Base-by-base conservation (phyloP, 441 rosid species). In the Flueggea neowawraea region DNA sequence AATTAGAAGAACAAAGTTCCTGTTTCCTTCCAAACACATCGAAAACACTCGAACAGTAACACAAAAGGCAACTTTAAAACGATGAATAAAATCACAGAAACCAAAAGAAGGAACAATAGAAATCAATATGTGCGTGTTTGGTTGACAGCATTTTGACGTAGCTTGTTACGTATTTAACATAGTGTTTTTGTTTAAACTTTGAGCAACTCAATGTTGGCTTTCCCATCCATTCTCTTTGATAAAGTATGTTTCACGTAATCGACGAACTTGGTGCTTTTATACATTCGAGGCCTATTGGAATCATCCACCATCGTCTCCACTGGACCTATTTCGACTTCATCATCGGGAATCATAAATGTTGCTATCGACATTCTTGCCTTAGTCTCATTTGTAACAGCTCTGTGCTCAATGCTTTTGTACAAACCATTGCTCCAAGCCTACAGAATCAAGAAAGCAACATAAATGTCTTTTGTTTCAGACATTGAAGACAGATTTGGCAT, bases 361-460 rank as follows among this genome's bases (percentile, higher is more conserved):
- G 76, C 66, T 9, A 64, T 48, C 2, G 66, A 63, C 47, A 22
- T 60, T 60, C 73, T 68, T 39, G 64, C 55, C 44, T n/a, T 60
- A 28, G 33, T 14, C 43, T 39, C 62, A 43, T 60, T 73, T 10
- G 61, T 60, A 13, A 73, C 12, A 10, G 70, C 67, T 60, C 69
- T 68, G 59, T 68, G 73, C 52, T 73, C 76, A 53, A 56, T 39
- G 67, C 77, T 64, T 54, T 60, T 59, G 69, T 64, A 58, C 12
- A 58, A 28, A 0, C 69, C 72, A 50, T 63, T 63, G 60, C 72
- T 72, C 69, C 68, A 63, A 9, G 9, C 44, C 69, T 67, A 33
- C 12, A 39, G n/a, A 16, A 28, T 14, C 15, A 31, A 28, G 14
- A 17, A 16, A 17, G 55, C 50, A 47, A 47, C 14, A 4, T 47